Percentiles rank a stretch among this genome's conserved stretches.
phyloP scores from a whole-genome alignment of 139 green algal genomes.

The Klebsormidium nitens region DNA sequence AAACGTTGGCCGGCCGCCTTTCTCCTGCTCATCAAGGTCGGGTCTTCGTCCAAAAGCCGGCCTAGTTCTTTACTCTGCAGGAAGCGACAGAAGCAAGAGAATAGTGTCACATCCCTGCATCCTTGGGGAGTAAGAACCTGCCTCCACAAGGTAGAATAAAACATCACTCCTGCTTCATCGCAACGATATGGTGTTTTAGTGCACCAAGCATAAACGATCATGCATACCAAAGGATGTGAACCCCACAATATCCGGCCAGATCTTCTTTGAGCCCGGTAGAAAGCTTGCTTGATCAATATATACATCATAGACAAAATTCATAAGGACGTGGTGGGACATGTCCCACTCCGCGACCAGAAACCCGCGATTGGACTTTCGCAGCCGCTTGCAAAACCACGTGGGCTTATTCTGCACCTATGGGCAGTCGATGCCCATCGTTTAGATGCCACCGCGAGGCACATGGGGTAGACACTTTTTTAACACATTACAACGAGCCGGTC shows the following conservation, averaged over 20 bases:
- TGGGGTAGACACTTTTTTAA: background rate
- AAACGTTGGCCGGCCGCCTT: slow-evolving; percentile 5
- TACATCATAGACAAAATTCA: no score
- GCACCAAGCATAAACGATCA: no score
- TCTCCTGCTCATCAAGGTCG: slow-evolving; percentile 7
- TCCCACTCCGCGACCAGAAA: no score
- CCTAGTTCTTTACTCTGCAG: slow-evolving; percentile 6
- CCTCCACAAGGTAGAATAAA: no score
- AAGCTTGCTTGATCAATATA: no score
- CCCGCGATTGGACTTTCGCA: background rate
- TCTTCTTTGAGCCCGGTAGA: no score
- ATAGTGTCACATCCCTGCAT: background rate
- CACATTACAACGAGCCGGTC: background rate
- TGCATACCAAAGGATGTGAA: no score
- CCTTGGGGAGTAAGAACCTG: background rate
- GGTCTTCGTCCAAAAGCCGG: slow-evolving; percentile 25
- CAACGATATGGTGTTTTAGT: no score
- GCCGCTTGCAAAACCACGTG: background rate
- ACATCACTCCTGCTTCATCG: no score
- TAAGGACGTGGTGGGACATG: no score
- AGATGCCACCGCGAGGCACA: background rate
- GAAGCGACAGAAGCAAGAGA: background rate
- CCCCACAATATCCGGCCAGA: no score
- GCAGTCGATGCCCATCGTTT: background rate
- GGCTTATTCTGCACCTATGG: background rate